These are phyloP conservation scores for Epipyxis sp. DNA, from an alignment of 108 stramenopile species.

Conservation along the genomic window DNA sequence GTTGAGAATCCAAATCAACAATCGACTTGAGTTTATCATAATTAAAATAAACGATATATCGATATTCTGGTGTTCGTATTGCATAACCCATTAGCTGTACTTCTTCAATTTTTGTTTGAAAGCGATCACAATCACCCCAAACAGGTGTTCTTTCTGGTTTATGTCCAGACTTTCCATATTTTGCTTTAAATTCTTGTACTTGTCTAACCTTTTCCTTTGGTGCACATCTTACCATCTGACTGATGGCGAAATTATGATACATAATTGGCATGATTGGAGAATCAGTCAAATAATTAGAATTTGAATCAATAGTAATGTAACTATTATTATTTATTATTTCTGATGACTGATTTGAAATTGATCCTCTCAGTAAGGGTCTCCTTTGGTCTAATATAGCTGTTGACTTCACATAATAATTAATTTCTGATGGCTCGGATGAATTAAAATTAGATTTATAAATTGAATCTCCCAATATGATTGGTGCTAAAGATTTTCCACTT, in stretches of 20 bases:
- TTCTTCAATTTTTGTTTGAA: not conserved
- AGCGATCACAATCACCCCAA: constrained; percentile 23
- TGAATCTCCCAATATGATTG: not conserved
- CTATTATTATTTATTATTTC: no score
- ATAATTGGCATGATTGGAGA: constrained; percentile 19
- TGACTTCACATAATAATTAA: not conserved
- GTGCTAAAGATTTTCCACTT: constrained; percentile 14
- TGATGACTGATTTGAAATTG: no score
- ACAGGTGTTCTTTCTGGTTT: not conserved
- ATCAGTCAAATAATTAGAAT: not conserved
- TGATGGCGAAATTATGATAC: constrained; percentile 15
- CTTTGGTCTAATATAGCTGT: not conserved
- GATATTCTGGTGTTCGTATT: constrained; percentile 23
- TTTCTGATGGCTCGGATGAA: not conserved
- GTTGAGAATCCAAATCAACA: not conserved
- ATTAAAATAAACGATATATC: constrained; percentile 13
- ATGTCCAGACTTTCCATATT: not conserved
- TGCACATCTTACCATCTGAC: constrained; percentile 18
- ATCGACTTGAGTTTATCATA: not conserved
- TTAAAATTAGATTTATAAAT: not conserved
- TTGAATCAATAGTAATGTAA: no score
- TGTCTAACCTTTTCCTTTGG: not conserved
- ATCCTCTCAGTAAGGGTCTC: no score
- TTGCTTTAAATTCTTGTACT: not conserved
- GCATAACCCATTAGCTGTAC: constrained; percentile 24